Evolutionary conservation across 192 early-diverging fungal genomes (phyloP).

Genomic region (Coemansia sp.): DNA sequence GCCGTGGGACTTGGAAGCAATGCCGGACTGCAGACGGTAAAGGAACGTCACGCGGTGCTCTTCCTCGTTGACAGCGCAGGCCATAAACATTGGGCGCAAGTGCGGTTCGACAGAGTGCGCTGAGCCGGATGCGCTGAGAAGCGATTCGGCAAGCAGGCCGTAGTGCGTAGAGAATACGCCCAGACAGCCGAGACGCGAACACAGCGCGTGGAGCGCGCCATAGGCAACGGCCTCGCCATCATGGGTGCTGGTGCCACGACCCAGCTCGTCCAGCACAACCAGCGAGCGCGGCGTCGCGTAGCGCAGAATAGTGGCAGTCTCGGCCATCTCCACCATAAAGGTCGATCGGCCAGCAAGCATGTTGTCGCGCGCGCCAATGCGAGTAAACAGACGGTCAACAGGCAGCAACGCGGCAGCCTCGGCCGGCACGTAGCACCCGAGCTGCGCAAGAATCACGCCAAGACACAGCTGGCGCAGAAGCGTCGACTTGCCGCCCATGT

Average conservation of each 20-base stretch:
- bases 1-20: slow-evolving; percentile 91
- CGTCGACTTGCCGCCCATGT: slow-evolving; percentile 99
- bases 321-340: slow-evolving; percentile 95
- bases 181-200: slow-evolving; percentile 79
- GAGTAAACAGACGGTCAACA: slow-evolving; percentile 94
- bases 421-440: slow-evolving; percentile 95
- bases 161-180: slow-evolving; percentile 98
- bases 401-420: slow-evolving; percentile 68
- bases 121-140: slow-evolving; percentile 38
- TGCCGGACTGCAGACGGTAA: slow-evolving; percentile 84
- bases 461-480: slow-evolving; percentile 93
- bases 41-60: slow-evolving; percentile 91
- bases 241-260: slow-evolving; percentile 94
- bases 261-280: slow-evolving; percentile 97
- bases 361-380: slow-evolving; percentile 98
- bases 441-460: slow-evolving; percentile 93
- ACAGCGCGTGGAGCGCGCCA: slow-evolving; percentile 83
- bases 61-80: slow-evolving; percentile 75
- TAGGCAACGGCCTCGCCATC: slow-evolving; percentile 98
- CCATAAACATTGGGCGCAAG: slow-evolving; percentile 88
- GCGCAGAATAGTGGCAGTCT: slow-evolving; percentile 89
- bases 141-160: slow-evolving; percentile 85
- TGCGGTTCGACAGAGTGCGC: slow-evolving; percentile 58
- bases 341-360: slow-evolving; percentile 93
- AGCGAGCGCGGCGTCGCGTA: slow-evolving; percentile 89